phyloP scores from a whole-genome alignment of 306 rosid genomes.

The Malus domestica region DNA sequence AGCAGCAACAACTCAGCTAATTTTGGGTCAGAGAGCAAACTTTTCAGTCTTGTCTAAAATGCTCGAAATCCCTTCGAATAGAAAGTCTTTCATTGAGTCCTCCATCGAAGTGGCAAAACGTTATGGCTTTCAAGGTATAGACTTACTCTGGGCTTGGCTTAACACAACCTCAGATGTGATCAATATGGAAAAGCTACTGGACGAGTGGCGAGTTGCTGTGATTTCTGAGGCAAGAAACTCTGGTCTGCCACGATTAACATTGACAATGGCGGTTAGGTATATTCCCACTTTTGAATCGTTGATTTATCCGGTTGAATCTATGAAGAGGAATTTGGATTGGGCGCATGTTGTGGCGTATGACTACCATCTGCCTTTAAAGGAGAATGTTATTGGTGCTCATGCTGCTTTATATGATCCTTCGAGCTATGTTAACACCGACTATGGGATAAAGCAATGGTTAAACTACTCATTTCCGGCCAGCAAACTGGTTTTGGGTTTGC shows the following conservation, averaged over 20 bases:
- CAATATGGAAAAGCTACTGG: constrained; percentile 29
- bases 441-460: constrained; percentile 25
- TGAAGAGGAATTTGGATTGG: constrained; percentile 22
- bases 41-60: constrained; percentile 5
- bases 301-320: constrained; percentile 10
- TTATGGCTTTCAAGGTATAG: constrained; percentile 40
- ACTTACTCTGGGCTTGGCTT: constrained; percentile 34
- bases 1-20: neutral
- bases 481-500: constrained; percentile 29
- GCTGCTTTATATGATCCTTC: constrained; percentile 15
- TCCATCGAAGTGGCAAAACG: constrained; percentile 28
- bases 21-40: constrained; percentile 9
- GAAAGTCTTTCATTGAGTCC: constrained; percentile 29
- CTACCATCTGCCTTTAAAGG: constrained; percentile 8
- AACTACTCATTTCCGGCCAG: constrained; percentile 9
- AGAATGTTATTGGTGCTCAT: constrained; percentile 2
- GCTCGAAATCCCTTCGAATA: constrained; percentile 10
- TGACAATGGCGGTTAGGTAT: constrained; percentile 34
- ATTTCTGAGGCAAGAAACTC: constrained; percentile 16
- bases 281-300: neutral
- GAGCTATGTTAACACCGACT: constrained; percentile 8
- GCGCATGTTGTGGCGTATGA: constrained; percentile 31
- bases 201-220: constrained; percentile 35
- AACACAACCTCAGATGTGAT: constrained; percentile 6
- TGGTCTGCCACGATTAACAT: neutral